Evolutionary conservation across 2,329 filamentous ascomycete species (phyloP).

Genomic region (Epichloe sp.): DNA sequence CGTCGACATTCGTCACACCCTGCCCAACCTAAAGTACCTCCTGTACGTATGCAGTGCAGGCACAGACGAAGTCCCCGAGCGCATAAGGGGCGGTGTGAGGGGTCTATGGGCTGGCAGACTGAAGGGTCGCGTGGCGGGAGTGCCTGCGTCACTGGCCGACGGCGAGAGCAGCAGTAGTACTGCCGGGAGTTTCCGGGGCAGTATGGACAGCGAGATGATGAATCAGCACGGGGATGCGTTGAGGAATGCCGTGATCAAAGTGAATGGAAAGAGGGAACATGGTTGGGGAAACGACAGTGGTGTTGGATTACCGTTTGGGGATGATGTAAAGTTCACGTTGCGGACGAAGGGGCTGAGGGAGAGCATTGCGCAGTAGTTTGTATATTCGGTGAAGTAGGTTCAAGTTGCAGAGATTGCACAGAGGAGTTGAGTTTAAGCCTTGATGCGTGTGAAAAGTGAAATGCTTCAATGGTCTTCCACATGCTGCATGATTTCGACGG

Average conservation of each 20-base stretch:
- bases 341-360: conserved; percentile 44
- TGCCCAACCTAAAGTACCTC: conserved; percentile 88
- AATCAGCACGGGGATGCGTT: conserved; percentile 26
- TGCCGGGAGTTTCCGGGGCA: conserved; percentile 28
- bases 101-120: conserved; percentile 41
- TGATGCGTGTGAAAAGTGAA: no score
- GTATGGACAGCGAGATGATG: conserved; percentile 28
- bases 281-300: conserved; percentile 10
- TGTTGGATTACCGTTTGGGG: conserved; percentile 31
- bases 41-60: conserved; percentile 82
- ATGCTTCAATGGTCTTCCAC: no score
- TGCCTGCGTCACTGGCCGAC: conserved; percentile 11
- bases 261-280: conserved; percentile 8
- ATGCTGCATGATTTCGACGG: no score
- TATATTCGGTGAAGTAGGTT: background rate
- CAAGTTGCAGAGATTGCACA: background rate
- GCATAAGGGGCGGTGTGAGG: conserved; percentile 47
- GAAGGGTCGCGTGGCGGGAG: conserved; percentile 19
- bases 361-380: conserved; percentile 16
- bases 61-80: conserved; percentile 45
- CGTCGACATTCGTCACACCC: conserved; percentile 79
- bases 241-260: conserved; percentile 20
- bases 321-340: conserved; percentile 33
- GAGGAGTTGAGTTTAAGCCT: no score
- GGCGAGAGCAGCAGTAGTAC: conserved; percentile 27